These are phyloP conservation scores for Cymbomonas tetramitiformis DNA, from an alignment of 139 green algal species.

Conservation along the genomic window DNA sequence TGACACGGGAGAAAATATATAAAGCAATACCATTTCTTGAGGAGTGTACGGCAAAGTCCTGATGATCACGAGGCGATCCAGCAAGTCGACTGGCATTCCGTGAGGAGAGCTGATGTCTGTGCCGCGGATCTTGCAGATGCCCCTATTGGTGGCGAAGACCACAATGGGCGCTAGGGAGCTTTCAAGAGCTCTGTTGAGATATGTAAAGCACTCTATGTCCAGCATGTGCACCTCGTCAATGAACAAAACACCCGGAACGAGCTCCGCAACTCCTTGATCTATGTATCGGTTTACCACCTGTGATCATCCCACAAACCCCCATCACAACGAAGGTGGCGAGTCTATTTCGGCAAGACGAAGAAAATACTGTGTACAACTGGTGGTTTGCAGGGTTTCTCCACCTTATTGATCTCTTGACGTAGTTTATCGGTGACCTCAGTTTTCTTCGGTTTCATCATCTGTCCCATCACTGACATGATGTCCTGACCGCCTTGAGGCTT, in stretches of 20 bases:
- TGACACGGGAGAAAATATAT: no score
- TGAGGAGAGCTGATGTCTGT: conserved; percentile 69
- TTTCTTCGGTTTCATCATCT: conserved; percentile 94
- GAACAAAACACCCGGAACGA: conserved; percentile 96
- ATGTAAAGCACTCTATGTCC: conserved; percentile 97
- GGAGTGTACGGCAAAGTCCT: conserved; percentile 80
- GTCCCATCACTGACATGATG: conserved; percentile 86
- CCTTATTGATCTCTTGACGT: conserved; percentile 91
- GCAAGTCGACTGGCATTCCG: conserved; percentile 85
- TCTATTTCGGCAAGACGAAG: no score
- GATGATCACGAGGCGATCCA: conserved; percentile 96
- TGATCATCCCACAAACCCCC: no score
- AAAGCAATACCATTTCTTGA: conserved; percentile 32
- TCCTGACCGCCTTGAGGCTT: conserved; percentile 75
- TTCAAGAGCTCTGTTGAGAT: conserved; percentile 84
- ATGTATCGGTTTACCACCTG: conserved; percentile 59
- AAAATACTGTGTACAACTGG: no score
- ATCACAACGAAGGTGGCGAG: no score
- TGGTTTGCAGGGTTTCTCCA: no score
- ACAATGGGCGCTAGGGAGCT: conserved; percentile 83
- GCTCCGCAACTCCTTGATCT: conserved; percentile 62
- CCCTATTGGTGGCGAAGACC: conserved; percentile 93
- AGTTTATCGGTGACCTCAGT: conserved; percentile 99
- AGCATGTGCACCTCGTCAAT: conserved; percentile 98
- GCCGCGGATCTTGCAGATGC: conserved; percentile 55